Base-by-base conservation (phyloP, 352 stramenopile species). In the Saprolegnia parasitica region DNA sequence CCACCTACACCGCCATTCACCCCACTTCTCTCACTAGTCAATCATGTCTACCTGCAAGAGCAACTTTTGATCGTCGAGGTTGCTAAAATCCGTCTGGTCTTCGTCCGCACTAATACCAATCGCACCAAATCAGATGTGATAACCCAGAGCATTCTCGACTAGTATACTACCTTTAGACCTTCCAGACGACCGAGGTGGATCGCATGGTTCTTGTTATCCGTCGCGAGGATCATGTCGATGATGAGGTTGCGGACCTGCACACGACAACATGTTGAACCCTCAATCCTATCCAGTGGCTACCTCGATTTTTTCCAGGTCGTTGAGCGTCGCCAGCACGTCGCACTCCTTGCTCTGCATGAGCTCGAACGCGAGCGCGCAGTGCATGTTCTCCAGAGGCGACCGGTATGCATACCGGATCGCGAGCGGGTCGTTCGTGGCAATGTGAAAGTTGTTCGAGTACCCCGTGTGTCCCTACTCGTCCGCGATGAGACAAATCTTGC, bases 391-490 rank as follows among this genome's bases (percentile, higher is more conserved):
- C 0, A 93, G 75, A 24, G 88, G 87, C 54, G 82, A 92, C 39
- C 84, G 81, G 67, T 94, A 95, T 4, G 90, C 80, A 56, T 96
- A 95, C 68, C 84, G 76, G 42, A 90, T 75, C 11, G 89, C 86
- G 57, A 96, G 77, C 39, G 91, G 77, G 75, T 92, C 83, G 65
- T 94, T 91, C 26, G 81, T 65, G 21, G 77, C 77, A 61, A 96
- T 91, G 75, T 94, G 86, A 65, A 96, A 95, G 65, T 91, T 92
- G 76, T 96, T 93, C 66, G 85, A 89, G 74, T 80, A 90, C 67
- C 87, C 91, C 56, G 85, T 91, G 74, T 96, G 88, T n/a, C 81
- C 86, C 81, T 89, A 52, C 5, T 56, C 15, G 71, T 5, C 3
- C 52, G 21, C 15, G 50, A 57, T 8, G 23, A 13, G 54, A 42